Evolutionary conservation across 176 grass and related monocot genomes (phyloP).

Genomic region (Aegilops longissima): DNA sequence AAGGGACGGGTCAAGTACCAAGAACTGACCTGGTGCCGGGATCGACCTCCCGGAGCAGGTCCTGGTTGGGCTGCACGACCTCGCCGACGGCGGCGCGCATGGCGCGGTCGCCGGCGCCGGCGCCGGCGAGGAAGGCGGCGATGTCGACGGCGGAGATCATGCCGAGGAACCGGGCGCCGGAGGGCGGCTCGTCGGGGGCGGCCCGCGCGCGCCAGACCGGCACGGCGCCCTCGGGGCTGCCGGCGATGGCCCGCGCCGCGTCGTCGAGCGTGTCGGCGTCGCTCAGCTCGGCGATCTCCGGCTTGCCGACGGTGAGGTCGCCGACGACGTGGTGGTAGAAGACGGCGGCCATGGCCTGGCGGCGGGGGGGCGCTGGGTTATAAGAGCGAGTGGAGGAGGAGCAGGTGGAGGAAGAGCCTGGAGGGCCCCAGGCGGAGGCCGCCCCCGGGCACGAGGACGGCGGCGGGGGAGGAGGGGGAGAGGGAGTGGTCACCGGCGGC

Average conservation of each 20-base stretch:
- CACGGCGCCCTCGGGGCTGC: constrained; percentile 68
- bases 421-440: constrained; percentile 39
- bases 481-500: constrained; percentile 38
- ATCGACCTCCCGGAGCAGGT: constrained; percentile 80
- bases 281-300: constrained; percentile 61
- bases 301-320: constrained; percentile 87
- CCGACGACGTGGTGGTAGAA: constrained; percentile 96
- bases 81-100: constrained; percentile 54
- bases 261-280: constrained; percentile 72
- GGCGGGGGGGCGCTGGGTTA: constrained; percentile 21
- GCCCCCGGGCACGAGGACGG: constrained; percentile 23
- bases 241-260: constrained; percentile 65
- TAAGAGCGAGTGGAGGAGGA: constrained; percentile 87
- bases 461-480: not conserved
- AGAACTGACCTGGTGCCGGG: constrained; percentile 74
- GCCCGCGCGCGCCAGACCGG: constrained; percentile 55
- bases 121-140: constrained; percentile 61
- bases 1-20: too few species aligned
- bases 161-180: constrained; percentile 64
- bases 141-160: constrained; percentile 89
- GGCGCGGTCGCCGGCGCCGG: constrained; percentile 46
- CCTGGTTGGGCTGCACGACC: constrained; percentile 56
- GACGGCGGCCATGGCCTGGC: constrained; percentile 52
- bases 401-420: constrained; percentile 72
- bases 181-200: constrained; percentile 33